Base-by-base conservation (phyloP, 139 green algal genomes). In the Limnomonas spitsbergensis region DNA sequence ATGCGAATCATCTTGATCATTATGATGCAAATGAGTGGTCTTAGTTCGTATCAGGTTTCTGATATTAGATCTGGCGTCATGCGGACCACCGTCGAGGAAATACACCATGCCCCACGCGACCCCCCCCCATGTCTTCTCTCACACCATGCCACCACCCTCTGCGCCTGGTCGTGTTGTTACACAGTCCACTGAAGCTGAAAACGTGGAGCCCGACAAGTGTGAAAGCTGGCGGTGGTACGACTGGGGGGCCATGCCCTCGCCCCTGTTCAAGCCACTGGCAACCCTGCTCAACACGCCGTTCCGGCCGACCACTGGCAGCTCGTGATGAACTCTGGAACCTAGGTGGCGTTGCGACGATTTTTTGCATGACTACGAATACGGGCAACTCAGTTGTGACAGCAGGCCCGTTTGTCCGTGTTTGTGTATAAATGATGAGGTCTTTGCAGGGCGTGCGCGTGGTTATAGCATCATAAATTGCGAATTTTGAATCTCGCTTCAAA, bases 121-220 rank as follows among this genome's bases (percentile, higher is more conserved):
- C 56, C 56, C 14, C 9, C 4, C 4, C 7, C 29, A 7, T 70
- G 27, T 24, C 56, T 34, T 7, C 27, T 70, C 29, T 70, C 4
- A 70, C 47, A 61, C 20, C 14, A 61, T 20, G 20, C 20, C 14
- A 70, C 27, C 9, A 70, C 7, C 9, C 7, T 35, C 29, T 34
- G 27, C 56, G 14, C 47, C 14, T 14, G 14, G 29, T 70, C 14
- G 6, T 70, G 56, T 32, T 70, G 27, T 9, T 70, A 32, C 56
- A 32, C 56, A 70, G 56, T 14, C 27, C 7, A 70, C 56, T 9
- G 29, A 70, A 70, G 56, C 56, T 35, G 29, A 34, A 9, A 7
- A 35, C 4, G 56, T 70, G 9, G 56, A 70, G 56, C 56, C 56
- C 9, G 56, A 70, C n/a, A 70, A 70, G 56, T 70, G 56, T 70